Base-by-base conservation (phyloP, 495 filamentous ascomycete genomes). In the Pseudoneurospora amorphoporcata region DNA sequence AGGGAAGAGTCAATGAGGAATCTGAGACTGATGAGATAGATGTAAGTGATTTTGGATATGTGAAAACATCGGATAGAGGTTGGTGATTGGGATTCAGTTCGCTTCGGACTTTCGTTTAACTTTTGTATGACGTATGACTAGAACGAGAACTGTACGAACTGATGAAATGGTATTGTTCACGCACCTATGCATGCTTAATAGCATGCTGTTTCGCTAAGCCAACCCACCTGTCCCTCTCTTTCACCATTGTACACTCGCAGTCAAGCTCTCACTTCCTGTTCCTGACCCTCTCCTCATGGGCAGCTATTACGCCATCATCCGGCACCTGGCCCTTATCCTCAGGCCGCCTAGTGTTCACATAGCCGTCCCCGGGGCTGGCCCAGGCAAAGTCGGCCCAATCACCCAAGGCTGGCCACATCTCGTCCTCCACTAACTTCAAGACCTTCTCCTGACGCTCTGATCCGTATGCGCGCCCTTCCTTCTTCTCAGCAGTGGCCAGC, bases 371-470 rank as follows among this genome's bases (percentile, higher is more conserved):
- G 0, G 91, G 91, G 75, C 92, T 94, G 4, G 81, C 81, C 92
- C 92, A 95, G 14, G 83, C 84, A 76, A 89, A 92, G 73, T 93
- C 92, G 37, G 90, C 83, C 89, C 92, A 94, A 23, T 85, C 80
- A 4, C 89, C 90, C 69, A 95, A 76, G 1, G 89, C 83, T 53
- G 88, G 83, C 79, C 89, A 88, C 72, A 95, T 79, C 75, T 83
- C 86, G 12, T 88, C 84, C 71, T 87, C 82, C 1, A 90, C 88
- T 35, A 93, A 74, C 32, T 82, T 82, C 72, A 88, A 74, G 41
- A 93, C 89, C 72, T 89, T 88, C 41, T 82, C 80, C 41, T 87
- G 83, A 14, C 91, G 84, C 45, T 86, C 84, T 39, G 86, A 76
- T 74, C 89, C 92, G 87, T 87, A 91, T 71, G 58, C 14, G 14